Percentiles rank a stretch among this genome's conserved stretches.
phyloP scores from a whole-genome alignment of 1,284 basidiomycete species.

The Pascua guehoae region DNA sequence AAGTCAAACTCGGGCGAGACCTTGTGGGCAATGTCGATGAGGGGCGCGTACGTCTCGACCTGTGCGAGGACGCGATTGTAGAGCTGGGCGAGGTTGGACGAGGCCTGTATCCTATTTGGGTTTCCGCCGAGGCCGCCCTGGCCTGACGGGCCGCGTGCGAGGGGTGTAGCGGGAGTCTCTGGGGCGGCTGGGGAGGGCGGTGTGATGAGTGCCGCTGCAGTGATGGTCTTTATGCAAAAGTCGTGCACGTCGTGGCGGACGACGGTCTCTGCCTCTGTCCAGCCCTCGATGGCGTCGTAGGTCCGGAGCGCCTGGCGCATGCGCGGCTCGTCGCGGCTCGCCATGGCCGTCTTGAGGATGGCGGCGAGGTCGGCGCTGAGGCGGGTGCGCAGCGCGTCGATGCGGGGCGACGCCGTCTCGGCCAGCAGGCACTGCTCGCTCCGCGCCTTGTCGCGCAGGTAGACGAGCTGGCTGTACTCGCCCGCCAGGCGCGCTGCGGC shows the following conservation, averaged over 20 bases:
- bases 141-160: constrained; percentile 6
- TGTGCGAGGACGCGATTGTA: constrained; percentile 82
- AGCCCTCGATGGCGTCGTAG: constrained; percentile 74
- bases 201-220: constrained; percentile 20
- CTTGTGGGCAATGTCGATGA: constrained; percentile 72
- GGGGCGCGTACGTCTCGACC: constrained; percentile 62
- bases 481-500: constrained; percentile 77
- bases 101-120: neutral
- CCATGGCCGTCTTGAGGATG: constrained; percentile 60
- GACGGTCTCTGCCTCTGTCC: constrained; percentile 81
- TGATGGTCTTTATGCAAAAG: constrained; percentile 55
- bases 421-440: constrained; percentile 71
- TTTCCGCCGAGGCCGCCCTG: constrained; percentile 1
- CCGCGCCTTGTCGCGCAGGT: constrained; percentile 77
- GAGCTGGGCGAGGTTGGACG: constrained; percentile 39
- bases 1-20: constrained; percentile 64
- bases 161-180: constrained; percentile 16
- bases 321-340: constrained; percentile 51
- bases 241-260: constrained; percentile 64
- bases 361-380: constrained; percentile 78
- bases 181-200: constrained; percentile 27
- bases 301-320: constrained; percentile 74
- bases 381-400: constrained; percentile 75
- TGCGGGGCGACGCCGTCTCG: constrained; percentile 67
- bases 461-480: constrained; percentile 89